Base-by-base conservation (phyloP, 2,329 filamentous ascomycete genomes). In the Mycosphaerelloides madeirae region DNA sequence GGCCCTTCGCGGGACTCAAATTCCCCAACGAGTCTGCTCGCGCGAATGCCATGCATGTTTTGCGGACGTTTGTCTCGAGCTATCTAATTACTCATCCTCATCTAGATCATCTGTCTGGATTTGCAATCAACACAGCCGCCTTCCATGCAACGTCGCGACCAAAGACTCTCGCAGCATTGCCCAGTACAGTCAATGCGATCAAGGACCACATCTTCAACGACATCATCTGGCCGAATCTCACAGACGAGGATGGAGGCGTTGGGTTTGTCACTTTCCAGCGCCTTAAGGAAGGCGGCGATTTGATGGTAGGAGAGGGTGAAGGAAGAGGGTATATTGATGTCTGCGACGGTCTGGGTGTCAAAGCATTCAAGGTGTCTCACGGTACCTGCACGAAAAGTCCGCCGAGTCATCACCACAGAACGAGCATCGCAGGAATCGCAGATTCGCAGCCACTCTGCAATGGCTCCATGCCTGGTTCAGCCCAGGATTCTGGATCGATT, bases 191-290 rank as follows among this genome's bases (percentile, higher is more conserved):
- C 40, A 78, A 87, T 35, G 90, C 91, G 0, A 83, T 98, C 67
- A 97, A 95, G 65, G 81, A 76, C 1, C 90, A 98, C 67, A 87
- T 98, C 48, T 98, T 98, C 73, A 98, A 98, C 68, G 94, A 96
- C 60, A 73, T 95, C 46, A 95, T 97, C 42, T 98, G 93, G 93
- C 93, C 93, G 0, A 98, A 98, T 56, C 71, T 98, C 31, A 94
- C 88, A 0, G 91, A 98, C 60, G 93, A 98, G 68, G 93, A 95
- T 64, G 89, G 90, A 28, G 93, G 93, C 18, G 90, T 90, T 3
- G 93, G 93, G 0, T 76, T 98, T 20, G 81, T 98, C 28, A 95
- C 88, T 0, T 97, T 95, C 57, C 83, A 89, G 64, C 80, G 93
- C 13, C 74, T 98, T 8, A 83, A 87, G 4, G 90, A 96, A 62